Evolutionary conservation across 352 stramenopile species (phyloP), one percentile per base, ranked within the genome.

Genomic region (Phytophthora ramorum): DNA sequence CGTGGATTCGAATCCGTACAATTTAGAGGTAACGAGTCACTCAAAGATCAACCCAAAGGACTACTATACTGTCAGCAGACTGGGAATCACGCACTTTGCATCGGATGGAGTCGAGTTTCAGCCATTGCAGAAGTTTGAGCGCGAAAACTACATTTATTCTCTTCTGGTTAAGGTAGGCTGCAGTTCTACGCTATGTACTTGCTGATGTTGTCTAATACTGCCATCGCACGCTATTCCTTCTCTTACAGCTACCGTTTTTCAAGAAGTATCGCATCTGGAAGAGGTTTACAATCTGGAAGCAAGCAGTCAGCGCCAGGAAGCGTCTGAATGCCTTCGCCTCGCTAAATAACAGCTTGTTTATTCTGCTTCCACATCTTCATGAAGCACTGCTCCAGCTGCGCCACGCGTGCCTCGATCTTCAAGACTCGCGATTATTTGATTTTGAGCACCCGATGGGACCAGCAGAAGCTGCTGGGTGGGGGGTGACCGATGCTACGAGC

Each of bases 211-310:
- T n/a, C 37, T 47, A 28, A 26, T 26, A 16, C 41, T 46, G 40
- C 24, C n/a, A 24, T 34, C 38, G 16, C 45, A 7, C 24, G 6
- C 16, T 43, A 35, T 34, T 34, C 2, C 7, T 12, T 34, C 2
- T 34, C 28, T 34, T 34, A 2, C 46, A 93, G 82, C 59, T 94
- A n/a, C 76, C 82, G 7, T 98, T 98, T 73, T 98, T 98, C 69
- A 82, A 78, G 43, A 83, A 85, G 16, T 98, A 97, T 76, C 83
- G 85, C 6, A 43, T 80, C 17, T 98, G 94, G 94, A 98, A 98
- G 62, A 81, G 71, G 22, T 98, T 98, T 59, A 79, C 62, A 5
- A 71, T 94, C 14, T 98, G 95, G 95, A 94, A 92, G 34, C 81
- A 80, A 55, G 71, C 75, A 28, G 57, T 98, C 26, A 90, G 80